Evolutionary conservation across 306 rosid species (phyloP).

Genomic region (Lathyrus aphaca): DNA sequence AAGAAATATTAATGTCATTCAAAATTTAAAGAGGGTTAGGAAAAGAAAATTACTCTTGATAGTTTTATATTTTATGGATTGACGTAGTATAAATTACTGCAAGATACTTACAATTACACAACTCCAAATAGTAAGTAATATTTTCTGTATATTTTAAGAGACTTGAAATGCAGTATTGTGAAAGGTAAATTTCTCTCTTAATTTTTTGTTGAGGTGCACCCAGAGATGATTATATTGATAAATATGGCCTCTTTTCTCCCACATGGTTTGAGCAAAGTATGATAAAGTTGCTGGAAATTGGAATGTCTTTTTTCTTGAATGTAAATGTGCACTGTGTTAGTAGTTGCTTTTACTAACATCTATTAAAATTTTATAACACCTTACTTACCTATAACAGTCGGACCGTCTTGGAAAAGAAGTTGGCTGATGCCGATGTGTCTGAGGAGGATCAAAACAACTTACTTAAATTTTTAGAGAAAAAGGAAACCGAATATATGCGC

Average conservation of each 20-base stretch:
- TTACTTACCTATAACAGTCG: slow-evolving; percentile 58
- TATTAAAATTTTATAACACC: slow-evolving; percentile 16
- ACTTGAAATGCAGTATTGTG: background rate
- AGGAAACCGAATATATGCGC: slow-evolving; percentile 99
- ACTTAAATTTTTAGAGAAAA: slow-evolving; percentile 88
- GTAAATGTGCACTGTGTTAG: slow-evolving; percentile 19
- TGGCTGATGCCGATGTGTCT: slow-evolving; percentile 98
- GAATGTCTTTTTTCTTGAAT: slow-evolving; percentile 32
- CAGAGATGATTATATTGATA: background rate
- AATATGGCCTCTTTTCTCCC: background rate
- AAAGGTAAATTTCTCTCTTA: slow-evolving; percentile 15
- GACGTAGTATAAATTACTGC: background rate
- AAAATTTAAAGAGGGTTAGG: no score
- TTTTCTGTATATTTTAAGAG: background rate
- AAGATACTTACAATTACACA: background rate
- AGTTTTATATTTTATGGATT: no score
- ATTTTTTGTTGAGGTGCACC: slow-evolving; percentile 18
- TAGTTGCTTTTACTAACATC: slow-evolving; percentile 14
- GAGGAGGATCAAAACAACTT: slow-evolving; percentile 97
- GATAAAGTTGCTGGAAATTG: slow-evolving; percentile 34
- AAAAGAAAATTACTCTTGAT: no score
- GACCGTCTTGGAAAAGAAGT: slow-evolving; percentile 80
- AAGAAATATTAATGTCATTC: no score
- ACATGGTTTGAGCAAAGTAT: slow-evolving; percentile 20
- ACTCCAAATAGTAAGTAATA: background rate